Base-by-base conservation (phyloP, 495 filamentous ascomycete species). In the Barbatosphaeria neglecta region DNA sequence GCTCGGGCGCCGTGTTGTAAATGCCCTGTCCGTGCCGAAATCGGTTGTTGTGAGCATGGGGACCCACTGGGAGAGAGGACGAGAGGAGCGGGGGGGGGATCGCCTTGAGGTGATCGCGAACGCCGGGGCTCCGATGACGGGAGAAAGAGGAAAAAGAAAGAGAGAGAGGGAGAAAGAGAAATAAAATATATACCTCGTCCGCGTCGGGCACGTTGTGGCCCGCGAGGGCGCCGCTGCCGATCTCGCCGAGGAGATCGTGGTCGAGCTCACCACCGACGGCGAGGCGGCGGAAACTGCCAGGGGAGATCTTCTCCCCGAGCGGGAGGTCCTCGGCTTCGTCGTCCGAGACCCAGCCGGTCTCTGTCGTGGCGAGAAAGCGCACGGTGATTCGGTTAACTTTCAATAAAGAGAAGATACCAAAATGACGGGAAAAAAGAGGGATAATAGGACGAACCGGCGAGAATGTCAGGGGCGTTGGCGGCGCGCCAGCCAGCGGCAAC, bases 281-380 rank as follows among this genome's bases (percentile, higher is more conserved):
- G 43, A 50, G 54, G 1, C 47, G 41, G 1, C 50, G 39, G 44
- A 62, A 60, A 1, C 46, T 56, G 43, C 49, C 52, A 0, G 57
- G 53, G 0, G 57, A 55, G 37, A 63, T 50, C 13, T 48, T 48
- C 2, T 17, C 19, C 4, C 43, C n/a, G 3, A 35, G 45, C 6
- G 39, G 39, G 9, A n/a, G n/a, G n/a, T n/a, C n/a, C n/a, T 44
- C 22, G 6, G 45, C 50, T 28, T 54, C 56, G 17, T 61, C 55
- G 11, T 58, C 53, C 11, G 58, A 56, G n/a, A 50, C 46, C 11
- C 19, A 15, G 37, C 49, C 49, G 3, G 41, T 41, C 19, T n/a
- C 39, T 22, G 39, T 20, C 2, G 28, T 7, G 18, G 33, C 15
- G 6, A 37, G 5, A 16, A 37, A 13, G 11, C 2, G 20, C 37